Percentiles rank a stretch among this genome's conserved stretches.
Evolutionary conservation across 768 basidiomycete genomes (phyloP).

Genomic region (Panus rudis): DNA sequence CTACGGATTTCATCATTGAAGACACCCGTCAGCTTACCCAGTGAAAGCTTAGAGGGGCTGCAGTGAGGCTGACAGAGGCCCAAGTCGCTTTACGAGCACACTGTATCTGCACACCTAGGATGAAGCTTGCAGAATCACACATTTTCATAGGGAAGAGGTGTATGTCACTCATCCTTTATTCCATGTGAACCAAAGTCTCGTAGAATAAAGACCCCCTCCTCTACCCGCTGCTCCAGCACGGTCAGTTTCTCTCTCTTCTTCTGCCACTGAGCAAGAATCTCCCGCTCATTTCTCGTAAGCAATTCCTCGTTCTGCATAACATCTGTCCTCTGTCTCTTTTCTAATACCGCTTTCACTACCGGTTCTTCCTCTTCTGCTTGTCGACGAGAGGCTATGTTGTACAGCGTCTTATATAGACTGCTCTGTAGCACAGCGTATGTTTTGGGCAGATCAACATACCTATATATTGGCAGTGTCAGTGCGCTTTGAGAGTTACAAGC

Average conservation of each 20-base stretch:
- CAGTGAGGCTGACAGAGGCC: too few species aligned
- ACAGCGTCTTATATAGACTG: conserved; percentile 83
- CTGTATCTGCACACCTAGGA: too few species aligned
- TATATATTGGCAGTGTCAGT: conserved; percentile 26
- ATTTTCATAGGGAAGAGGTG: too few species aligned
- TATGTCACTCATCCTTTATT: conserved; percentile 37
- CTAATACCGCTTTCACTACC: conserved; percentile 63
- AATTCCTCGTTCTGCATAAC: conserved; percentile 72
- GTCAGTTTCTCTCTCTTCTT: conserved; percentile 65
- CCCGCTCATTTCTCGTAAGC: conserved; percentile 62
- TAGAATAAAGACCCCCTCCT: conserved; percentile 84
- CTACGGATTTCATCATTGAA: too few species aligned
- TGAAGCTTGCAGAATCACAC: too few species aligned
- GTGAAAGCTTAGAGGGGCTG: too few species aligned
- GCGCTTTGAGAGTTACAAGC: background rate
- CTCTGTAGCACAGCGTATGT: conserved; percentile 73
- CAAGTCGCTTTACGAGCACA: too few species aligned
- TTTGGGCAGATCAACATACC: conserved; percentile 85
- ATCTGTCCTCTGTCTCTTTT: conserved; percentile 76
- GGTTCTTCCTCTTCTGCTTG: conserved; percentile 66
- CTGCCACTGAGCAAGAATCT: conserved; percentile 69
- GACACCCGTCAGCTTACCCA: too few species aligned
- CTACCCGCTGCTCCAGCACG: conserved; percentile 78
- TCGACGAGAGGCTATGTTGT: conserved; percentile 72
- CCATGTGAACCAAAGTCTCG: conserved; percentile 62